A percentile compares a stretch with the other conserved stretches of the same genome.
These are phyloP conservation scores for Teratosphaeria zuluensis DNA, from an alignment of 2,329 filamentous ascomycete genomes.

Conservation along the genomic window DNA sequence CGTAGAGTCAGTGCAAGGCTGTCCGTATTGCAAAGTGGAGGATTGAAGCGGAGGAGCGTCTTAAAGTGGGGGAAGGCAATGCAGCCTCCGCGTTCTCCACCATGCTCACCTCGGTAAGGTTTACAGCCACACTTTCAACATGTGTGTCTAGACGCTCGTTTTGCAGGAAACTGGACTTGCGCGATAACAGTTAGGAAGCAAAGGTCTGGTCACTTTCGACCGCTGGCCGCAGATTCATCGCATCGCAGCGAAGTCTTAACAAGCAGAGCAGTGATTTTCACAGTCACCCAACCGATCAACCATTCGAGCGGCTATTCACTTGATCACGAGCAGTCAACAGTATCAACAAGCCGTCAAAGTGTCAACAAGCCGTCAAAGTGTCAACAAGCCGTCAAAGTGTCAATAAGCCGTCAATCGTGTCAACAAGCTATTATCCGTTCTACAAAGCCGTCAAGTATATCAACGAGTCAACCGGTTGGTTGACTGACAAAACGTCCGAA, in stretches of 20 bases:
- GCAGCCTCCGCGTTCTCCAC: not conserved
- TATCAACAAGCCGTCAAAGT: not conserved
- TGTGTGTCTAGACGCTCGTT: not conserved
- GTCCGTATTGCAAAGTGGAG: not conserved
- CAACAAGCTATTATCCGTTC: not conserved
- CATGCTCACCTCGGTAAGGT: not conserved
- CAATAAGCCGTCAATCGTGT: not conserved
- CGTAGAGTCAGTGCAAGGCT: not conserved
- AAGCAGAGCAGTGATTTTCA: not conserved
- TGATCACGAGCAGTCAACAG: not conserved
- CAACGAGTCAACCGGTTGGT: not conserved
- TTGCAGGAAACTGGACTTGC: not conserved
- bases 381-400: not conserved
- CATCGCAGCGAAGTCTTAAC: not conserved
- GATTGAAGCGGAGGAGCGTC: not conserved
- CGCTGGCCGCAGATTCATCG: not conserved
- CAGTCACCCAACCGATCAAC: not conserved
- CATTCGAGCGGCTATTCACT: not conserved
- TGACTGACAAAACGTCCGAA: not conserved
- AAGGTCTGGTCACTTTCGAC: not conserved
- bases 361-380: not conserved
- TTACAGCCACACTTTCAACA: not conserved
- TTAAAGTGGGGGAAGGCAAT: not conserved
- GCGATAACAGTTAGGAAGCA: not conserved
- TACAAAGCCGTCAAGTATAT: not conserved